Evolutionary conservation across 2,329 filamentous ascomycete species (phyloP), one percentile per base, ranked within the genome.

Genomic region (Tolypocladium ovalisporum): DNA sequence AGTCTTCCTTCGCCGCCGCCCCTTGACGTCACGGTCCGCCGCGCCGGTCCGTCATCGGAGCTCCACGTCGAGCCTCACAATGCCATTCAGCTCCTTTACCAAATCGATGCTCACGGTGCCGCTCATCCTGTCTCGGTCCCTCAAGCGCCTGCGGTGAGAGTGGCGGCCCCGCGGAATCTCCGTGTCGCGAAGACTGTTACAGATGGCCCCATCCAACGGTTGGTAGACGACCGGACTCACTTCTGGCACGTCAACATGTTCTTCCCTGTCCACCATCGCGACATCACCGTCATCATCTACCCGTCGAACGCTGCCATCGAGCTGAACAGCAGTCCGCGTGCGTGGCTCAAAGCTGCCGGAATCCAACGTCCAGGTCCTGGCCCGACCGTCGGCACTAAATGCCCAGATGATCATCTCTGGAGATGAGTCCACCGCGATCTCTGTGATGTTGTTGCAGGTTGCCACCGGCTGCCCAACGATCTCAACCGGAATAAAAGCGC

Each of bases 1-100:
- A 3, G 3, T 9, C 9, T 8, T 19, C 29, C 2, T 13, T 12
- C 10, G 27, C 19, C 29, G 4, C 15, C 29, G 29, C 47, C 17
- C 27, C 5, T n/a, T 29, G 29, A 22, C 32, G 29, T 47, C 52
- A 32, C 34, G 19, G 34, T 13, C 13, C 24, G 32, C 39, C 4
- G n/a, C 24, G 6, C 29, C 37, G 7, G 1, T 15, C 24, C 39
- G 15, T 54, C 47, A 62, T 49, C 60, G 56, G 32, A 75, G 67
- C 62, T 74, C 71, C 62, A 75, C 63, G 57, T 75, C 70, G 53
- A 76, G 65, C 60, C 71, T 68, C 35, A 69, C 65, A 56, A 74
- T 67, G 13, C 70, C 70, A n/a, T 63, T 67, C 27, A 70, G 55
- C 54, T 72, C 68, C 59, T 72, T 71, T 17, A 73, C 67, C 44